phyloP scores from a whole-genome alignment of 805 yeast genomes.

The Ogataea salicorniae region DNA sequence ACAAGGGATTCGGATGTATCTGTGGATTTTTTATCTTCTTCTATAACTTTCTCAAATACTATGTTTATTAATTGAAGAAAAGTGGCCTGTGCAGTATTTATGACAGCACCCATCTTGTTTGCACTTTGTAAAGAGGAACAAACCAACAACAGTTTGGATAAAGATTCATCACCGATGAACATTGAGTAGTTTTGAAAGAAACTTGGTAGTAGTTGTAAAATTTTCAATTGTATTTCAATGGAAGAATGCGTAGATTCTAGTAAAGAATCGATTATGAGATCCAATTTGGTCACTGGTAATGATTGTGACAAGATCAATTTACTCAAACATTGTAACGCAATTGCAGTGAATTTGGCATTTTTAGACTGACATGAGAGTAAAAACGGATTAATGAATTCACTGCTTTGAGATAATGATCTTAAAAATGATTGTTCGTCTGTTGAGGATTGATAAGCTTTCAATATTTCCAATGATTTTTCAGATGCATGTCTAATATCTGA shows the following conservation, averaged over 20 bases:
- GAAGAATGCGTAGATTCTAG: constrained; percentile 72
- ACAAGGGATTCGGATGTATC: constrained; percentile 11
- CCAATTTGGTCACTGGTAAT: constrained; percentile 48
- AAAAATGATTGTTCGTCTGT: constrained; percentile 14
- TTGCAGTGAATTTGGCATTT: constrained; percentile 66
- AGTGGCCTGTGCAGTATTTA: constrained; percentile 90
- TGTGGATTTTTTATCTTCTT: constrained; percentile 31
- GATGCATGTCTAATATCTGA: constrained; percentile 58
- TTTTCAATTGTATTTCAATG: constrained; percentile 78
- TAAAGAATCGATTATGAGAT: constrained; percentile 59
- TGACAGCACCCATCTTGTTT: constrained; percentile 69
- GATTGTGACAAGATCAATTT: constrained; percentile 49
- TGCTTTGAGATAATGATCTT: constrained; percentile 34
- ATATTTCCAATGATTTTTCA: constrained; percentile 45
- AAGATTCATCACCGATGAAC: constrained; percentile 47
- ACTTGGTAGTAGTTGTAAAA: constrained; percentile 76
- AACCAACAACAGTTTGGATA: constrained; percentile 57
- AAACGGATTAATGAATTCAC: constrained; percentile 63
- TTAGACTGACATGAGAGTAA: constrained; percentile 66
- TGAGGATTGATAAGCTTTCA: constrained; percentile 30
- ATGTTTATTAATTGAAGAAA: constrained; percentile 78
- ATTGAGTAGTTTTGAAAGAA: constrained; percentile 60
- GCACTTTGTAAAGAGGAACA: constrained; percentile 68
- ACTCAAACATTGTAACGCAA: constrained; percentile 69
- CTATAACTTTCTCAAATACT: constrained; percentile 62